Evolutionary conservation across 306 rosid species (phyloP), one percentile per base, ranked within the genome.

Genomic region (Trifolium fragiferum): DNA sequence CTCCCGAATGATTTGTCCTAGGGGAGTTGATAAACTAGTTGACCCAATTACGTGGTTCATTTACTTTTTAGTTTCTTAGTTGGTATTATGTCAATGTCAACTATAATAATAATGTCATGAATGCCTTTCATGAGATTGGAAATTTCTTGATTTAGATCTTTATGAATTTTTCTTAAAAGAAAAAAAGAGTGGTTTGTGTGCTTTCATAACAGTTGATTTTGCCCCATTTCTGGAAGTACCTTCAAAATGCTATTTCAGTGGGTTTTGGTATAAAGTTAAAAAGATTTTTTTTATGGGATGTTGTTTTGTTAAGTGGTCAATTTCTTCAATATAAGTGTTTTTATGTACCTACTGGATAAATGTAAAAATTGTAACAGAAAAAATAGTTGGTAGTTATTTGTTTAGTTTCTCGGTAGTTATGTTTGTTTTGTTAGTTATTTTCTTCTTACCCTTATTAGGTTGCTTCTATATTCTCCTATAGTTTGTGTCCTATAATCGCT

Each of bases 91-190:
- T 76, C 50, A 7, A 21, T 4, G 6, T 76, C 50, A 7, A 33
- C 2, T 76, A 27, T 43, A 54, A 46, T 53, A 30, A 67, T 53
- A 30, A 57, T 77, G 18, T 68, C n/a, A 49, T 57, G 70, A 38
- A 23, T 72, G 70, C 7, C 66, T 68, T 76, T 40, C 68, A 2
- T 12, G 38, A 9, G 51, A 14, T 59, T 63, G 80, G 7, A 66
- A 47, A 57, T 64, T 64, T 70, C 62, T 3, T 35, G 53, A 18
- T 68, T 68, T 68, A 49, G 23, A 69, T 68, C 6, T 54, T 67
- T 81, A 32, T 44, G 8, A 47, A 2, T 49, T 13, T 41, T 18
- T 55, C 23, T 14, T 8, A 20, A 3, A 12, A n/a, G n/a, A n/a
- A 40, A 64, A 43, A 44, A 47, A 11, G 41, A 43, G 37, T 55